Percentiles rank a stretch among this genome's conserved stretches.
phyloP scores from a whole-genome alignment of 352 stramenopile genomes.

The Halophytophthora polymorphica region DNA sequence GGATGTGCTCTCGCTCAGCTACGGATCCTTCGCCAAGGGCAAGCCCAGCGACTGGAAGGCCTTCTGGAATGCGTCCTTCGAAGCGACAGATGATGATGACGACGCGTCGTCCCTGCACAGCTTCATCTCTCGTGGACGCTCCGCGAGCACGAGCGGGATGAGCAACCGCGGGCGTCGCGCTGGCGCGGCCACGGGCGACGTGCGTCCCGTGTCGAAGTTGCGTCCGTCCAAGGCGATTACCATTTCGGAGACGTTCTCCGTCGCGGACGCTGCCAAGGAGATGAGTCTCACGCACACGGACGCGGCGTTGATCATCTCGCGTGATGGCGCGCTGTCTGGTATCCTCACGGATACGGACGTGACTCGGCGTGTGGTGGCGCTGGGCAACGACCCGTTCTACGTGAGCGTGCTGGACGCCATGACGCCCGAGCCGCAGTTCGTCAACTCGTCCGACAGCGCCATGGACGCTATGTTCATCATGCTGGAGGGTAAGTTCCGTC shows the following conservation, averaged over 20 bases:
- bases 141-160: slow-evolving; percentile 29
- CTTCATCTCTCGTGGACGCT: slow-evolving; percentile 66
- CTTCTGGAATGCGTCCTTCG: slow-evolving; percentile 90
- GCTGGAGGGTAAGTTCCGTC: slow-evolving; percentile 92
- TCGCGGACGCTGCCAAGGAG: slow-evolving; percentile 88
- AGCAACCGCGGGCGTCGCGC: slow-evolving; percentile 43
- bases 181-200: slow-evolving; percentile 66
- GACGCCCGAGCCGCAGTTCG: slow-evolving; percentile 87
- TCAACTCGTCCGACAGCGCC: slow-evolving; percentile 83
- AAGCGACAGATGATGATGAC: slow-evolving; percentile 68
- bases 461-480: slow-evolving; percentile 92
- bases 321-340: slow-evolving; percentile 87
- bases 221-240: slow-evolving; percentile 89
- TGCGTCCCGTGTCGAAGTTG: slow-evolving; percentile 90
- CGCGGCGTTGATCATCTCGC: slow-evolving; percentile 91
- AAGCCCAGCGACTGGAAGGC: slow-evolving; percentile 84
- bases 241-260: slow-evolving; percentile 76
- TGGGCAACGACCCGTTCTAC: slow-evolving; percentile 83
- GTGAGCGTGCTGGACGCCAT: slow-evolving; percentile 84
- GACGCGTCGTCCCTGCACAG: slow-evolving; percentile 81
- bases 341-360: slow-evolving; percentile 96
- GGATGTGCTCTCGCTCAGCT: slow-evolving; percentile 86
- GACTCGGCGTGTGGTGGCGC: slow-evolving; percentile 76
- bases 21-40: slow-evolving; percentile 87
- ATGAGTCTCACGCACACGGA: slow-evolving; percentile 90